Evolutionary conservation across 768 basidiomycete species (phyloP).

Genomic region (Boletus rufocinnamomeus): DNA sequence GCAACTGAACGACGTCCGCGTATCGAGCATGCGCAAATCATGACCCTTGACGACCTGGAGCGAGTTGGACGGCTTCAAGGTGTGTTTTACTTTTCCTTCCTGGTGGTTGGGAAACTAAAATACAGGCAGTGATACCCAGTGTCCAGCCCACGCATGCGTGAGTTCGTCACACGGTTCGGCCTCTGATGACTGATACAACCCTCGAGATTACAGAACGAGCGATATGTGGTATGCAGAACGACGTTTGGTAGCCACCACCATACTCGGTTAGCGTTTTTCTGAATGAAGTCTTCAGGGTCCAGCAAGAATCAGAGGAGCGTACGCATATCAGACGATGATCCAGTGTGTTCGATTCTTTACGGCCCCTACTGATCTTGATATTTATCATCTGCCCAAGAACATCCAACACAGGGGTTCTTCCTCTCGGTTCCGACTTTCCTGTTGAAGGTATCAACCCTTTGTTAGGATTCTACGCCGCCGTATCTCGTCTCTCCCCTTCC

Average conservation of each 20-base stretch:
- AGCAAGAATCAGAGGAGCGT: conserved; percentile 82
- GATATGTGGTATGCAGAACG: conserved; percentile 93
- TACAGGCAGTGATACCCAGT: conserved; percentile 72
- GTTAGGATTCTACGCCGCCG: conserved; percentile 86
- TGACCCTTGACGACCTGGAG: conserved; percentile 67
- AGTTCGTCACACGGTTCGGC: conserved; percentile 25
- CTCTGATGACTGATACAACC: background rate
- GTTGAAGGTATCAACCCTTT: conserved; percentile 90
- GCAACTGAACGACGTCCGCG: conserved; percentile 61
- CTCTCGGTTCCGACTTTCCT: conserved; percentile 93
- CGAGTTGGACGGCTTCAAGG: conserved; percentile 75
- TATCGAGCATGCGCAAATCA: conserved; percentile 92
- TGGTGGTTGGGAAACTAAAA: background rate
- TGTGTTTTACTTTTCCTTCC: conserved; percentile 32
- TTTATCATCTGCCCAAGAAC: conserved; percentile 35
- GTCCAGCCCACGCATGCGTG: conserved; percentile 94
- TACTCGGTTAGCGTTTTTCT: background rate
- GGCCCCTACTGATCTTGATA: background rate
- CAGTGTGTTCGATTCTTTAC: conserved; percentile 43
- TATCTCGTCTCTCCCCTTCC: conserved; percentile 65
- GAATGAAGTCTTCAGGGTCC: conserved; percentile 55
- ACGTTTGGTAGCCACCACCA: conserved; percentile 54
- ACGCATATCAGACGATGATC: conserved; percentile 83
- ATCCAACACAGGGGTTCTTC: conserved; percentile 57
- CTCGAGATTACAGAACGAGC: conserved; percentile 55